Base-by-base conservation (phyloP, 495 filamentous ascomycete species). In the Talaromyces liani region DNA sequence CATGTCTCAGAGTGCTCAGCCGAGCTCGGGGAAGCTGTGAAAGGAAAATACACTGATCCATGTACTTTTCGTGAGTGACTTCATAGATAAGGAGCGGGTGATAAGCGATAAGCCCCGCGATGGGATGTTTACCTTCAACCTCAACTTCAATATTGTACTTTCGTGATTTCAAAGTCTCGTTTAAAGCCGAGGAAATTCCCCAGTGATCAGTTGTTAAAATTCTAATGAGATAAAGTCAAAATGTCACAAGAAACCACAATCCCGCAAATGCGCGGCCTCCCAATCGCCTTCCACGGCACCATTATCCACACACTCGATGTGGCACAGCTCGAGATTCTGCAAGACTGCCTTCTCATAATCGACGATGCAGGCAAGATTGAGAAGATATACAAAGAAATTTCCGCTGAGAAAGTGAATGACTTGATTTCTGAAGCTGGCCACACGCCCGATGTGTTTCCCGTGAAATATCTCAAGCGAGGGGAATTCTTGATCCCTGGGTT, bases 401-500 rank as follows among this genome's bases (percentile, higher is more conserved):
- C 61, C 18, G 27, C 5, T 5, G 16, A 53, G 8, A 55, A 58
- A 51, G 45, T 61, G 1, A 58, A 65, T 12, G 12, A 58, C 31
- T 64, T 74, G 10, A 39, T 74, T 10, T 54, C 68, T 8, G 66
- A 68, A 12, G 61, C 69, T 14, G 72, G 73, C 59, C 71, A 76
- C 33, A 67, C 71, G 1, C 73, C 73, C 7, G 72, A 72, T 18
- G 65, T 72, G 4, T 70, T 73, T 34, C 68, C 68, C 7, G 66
- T 80, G 55, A 77, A 72, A 60, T 65, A 71, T 34, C 79, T 87
- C 12, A 61, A 62, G 0, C 74, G 78, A 1, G 77, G 78, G n/a
- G 68, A 84, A 39, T 84, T 87, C 69, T 65, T 88, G 12, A 79
- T 83, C 57, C 85, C 85, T 0, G 85, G 85, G 10, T 86, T 87